Conservation (phyloP, 257 asterid species). For the Capsicum baccatum region DNA sequence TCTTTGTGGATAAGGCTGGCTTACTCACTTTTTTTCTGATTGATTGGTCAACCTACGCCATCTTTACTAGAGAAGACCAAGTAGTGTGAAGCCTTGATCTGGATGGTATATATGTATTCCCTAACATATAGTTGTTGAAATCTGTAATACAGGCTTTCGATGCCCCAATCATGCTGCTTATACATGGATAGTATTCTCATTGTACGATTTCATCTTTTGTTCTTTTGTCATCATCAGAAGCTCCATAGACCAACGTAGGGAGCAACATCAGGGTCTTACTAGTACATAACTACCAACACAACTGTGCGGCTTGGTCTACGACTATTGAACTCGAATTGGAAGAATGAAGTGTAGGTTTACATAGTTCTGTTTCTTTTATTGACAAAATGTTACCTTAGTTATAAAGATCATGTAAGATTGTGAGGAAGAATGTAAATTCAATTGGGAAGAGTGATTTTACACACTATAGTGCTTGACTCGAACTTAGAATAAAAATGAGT, state of each 20-base stretch:
- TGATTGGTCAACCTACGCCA: neutral
- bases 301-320: neutral
- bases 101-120: neutral
- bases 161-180: neutral
- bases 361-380: neutral
- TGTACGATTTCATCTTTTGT: neutral
- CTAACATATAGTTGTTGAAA: neutral
- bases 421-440: neutral
- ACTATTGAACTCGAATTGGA: conserved; percentile 1
- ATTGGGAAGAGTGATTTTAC: neutral
- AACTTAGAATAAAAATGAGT: neutral
- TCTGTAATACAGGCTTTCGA: neutral
- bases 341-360: neutral
- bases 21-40: neutral
- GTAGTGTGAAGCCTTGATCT: neutral
- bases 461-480: neutral
- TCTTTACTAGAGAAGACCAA: conserved; percentile 14
- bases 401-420: neutral
- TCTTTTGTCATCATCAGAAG: neutral
- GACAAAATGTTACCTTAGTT: neutral
- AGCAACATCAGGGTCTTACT: neutral
- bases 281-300: neutral
- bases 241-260: neutral
- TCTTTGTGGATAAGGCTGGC: neutral
- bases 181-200: neutral